Evolutionary conservation across 2,329 filamentous ascomycete genomes (phyloP).

Genomic region (Lachnellula occidentalis): DNA sequence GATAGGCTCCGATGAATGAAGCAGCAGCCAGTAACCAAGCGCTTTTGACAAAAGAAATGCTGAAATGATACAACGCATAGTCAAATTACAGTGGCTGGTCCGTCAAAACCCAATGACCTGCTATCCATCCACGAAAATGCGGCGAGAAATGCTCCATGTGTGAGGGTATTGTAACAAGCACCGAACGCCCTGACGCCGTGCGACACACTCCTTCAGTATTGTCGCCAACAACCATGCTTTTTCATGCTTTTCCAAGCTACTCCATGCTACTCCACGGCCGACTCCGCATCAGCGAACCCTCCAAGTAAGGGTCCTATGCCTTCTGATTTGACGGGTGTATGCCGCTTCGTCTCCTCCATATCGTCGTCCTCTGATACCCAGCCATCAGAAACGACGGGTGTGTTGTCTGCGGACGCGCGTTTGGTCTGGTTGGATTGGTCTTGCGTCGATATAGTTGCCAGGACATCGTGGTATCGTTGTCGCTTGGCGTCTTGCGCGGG

Average conservation of each 20-base stretch:
- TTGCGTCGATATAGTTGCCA: slow-evolving; percentile 50
- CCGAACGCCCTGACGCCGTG: slow-evolving; percentile 27
- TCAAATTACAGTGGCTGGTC: slow-evolving; percentile 30
- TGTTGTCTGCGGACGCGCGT: slow-evolving; percentile 26
- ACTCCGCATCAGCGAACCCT: slow-evolving; percentile 31
- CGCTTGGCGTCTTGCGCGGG: slow-evolving; percentile 51
- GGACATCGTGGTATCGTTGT: slow-evolving; percentile 55
- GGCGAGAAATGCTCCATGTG: slow-evolving; percentile 20
- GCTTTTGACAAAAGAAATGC: slow-evolving; percentile 30
- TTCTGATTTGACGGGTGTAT: slow-evolving; percentile 29
- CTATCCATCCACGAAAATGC: slow-evolving; percentile 21
- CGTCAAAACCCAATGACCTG: slow-evolving; percentile 27
- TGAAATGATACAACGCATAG: slow-evolving; percentile 33
- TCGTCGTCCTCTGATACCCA: slow-evolving; percentile 38
- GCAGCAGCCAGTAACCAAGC: slow-evolving; percentile 30
- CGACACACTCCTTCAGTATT: slow-evolving; percentile 19
- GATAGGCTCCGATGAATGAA: slow-evolving; percentile 27
- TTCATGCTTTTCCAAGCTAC: too few relatives aligned
- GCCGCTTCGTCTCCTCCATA: slow-evolving; percentile 25
- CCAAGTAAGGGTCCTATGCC: slow-evolving; percentile 31
- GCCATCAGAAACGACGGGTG: slow-evolving; percentile 33
- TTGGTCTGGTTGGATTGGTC: slow-evolving; percentile 37
- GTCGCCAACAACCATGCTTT: slow-evolving; percentile 10
- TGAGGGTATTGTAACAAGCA: slow-evolving; percentile 27
- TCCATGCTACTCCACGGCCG: slow-evolving; percentile 25